Evolutionary conservation across 352 stramenopile species (phyloP).

Genomic region (Phytophthora vignae): DNA sequence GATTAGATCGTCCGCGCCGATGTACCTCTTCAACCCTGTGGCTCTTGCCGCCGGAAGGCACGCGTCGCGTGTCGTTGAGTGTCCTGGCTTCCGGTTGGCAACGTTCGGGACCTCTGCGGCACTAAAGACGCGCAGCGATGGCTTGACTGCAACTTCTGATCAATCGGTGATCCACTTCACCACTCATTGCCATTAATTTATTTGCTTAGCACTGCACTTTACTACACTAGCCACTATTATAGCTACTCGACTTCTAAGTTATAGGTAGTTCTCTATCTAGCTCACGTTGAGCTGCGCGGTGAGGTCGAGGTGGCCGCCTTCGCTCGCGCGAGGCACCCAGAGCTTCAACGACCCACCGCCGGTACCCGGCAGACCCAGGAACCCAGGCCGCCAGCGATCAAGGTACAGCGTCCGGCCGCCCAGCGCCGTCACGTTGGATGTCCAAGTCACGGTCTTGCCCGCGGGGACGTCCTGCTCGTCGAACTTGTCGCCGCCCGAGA

Average conservation of each 20-base stretch:
- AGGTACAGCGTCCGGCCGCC: constrained; percentile 41
- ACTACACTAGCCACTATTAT: constrained; percentile 18
- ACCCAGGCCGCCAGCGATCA: constrained; percentile 35
- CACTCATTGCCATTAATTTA: constrained; percentile 27
- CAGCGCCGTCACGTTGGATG: constrained; percentile 30
- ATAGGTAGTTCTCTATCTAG: constrained; percentile 22
- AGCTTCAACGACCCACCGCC: constrained; percentile 38
- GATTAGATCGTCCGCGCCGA: constrained; percentile 2
- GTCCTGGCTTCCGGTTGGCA: not conserved
- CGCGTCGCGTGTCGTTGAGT: not conserved
- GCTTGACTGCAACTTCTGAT: too few species aligned
- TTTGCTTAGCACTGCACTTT: constrained; percentile 29
- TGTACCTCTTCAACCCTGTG: not conserved
- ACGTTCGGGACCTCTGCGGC: not conserved
- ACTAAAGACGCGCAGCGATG: not conserved
- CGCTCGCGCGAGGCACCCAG: constrained; percentile 34
- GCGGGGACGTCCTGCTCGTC: constrained; percentile 53
- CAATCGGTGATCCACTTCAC: not conserved
- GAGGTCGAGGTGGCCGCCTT: constrained; percentile 41
- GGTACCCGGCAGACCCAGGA: constrained; percentile 35
- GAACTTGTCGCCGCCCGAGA: constrained; percentile 41
- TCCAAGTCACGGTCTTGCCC: constrained; percentile 33
- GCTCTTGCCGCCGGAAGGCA: not conserved
- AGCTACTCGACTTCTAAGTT: constrained; percentile 5
- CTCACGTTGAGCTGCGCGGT: constrained; percentile 32